Evolutionary conservation across 305 asterid genomes (phyloP).

Genomic region (Fraxinus latifolia): DNA sequence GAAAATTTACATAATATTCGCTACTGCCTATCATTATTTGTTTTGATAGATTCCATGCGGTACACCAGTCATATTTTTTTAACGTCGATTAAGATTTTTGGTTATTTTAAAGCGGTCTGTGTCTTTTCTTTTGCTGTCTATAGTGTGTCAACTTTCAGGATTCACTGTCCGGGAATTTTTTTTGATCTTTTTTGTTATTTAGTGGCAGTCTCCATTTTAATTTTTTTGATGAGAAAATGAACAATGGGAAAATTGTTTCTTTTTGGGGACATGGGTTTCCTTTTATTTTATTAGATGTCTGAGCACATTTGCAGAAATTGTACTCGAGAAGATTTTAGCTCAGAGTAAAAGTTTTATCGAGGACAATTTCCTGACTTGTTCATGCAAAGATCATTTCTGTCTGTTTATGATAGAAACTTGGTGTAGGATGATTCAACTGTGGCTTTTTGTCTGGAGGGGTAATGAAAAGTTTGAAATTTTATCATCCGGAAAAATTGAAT

Average conservation of each 20-base stretch:
- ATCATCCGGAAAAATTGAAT: not conserved
- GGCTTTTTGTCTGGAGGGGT: not conserved
- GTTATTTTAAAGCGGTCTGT: not conserved
- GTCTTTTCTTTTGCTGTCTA: not conserved
- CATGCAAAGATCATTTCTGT: not conserved
- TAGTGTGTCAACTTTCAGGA: not conserved
- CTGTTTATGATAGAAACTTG: not conserved
- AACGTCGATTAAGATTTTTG: not conserved
- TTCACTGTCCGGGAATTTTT: not conserved
- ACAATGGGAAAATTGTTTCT: not conserved
- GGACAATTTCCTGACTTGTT: not conserved
- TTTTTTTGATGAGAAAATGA: not conserved
- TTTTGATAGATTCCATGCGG: not conserved
- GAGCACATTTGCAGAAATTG: not conserved
- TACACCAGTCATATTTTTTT: not conserved
- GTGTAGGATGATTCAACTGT: not conserved
- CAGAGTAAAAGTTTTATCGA: not conserved
- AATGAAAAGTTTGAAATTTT: not conserved
- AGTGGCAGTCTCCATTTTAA: not conserved
- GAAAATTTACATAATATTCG: not conserved
- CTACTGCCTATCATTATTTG: not conserved
- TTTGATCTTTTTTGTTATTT: not conserved
- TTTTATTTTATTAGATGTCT: not conserved
- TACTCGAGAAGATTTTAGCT: not conserved
- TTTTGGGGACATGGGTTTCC: not conserved